Evolutionary conservation across 1,139 yeast species (phyloP).

Genomic region (Candida pseudoviswanathii): DNA sequence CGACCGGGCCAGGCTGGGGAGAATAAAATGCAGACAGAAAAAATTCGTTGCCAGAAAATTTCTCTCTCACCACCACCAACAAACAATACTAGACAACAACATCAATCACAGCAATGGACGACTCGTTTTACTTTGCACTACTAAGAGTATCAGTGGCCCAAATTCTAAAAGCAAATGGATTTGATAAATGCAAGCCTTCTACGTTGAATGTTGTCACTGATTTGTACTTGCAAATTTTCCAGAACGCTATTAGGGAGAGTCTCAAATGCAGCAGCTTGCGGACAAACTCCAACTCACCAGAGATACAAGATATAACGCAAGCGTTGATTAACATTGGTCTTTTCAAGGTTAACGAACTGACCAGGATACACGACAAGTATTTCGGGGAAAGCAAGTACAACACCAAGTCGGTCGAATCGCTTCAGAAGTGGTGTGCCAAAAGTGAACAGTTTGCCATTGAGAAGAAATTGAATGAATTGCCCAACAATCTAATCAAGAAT

Average conservation of each 20-base stretch:
- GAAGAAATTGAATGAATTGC: slow-evolving; percentile 34
- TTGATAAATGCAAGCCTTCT: slow-evolving; percentile 67
- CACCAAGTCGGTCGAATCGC: slow-evolving; percentile 42
- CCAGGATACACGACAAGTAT: slow-evolving; percentile 20
- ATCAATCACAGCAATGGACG: slow-evolving; percentile 24
- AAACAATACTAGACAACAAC: neutral
- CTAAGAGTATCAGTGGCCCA: slow-evolving; percentile 68
- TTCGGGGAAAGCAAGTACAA: slow-evolving; percentile 26
- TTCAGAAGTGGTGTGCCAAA: slow-evolving; percentile 34
- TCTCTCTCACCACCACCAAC: neutral
- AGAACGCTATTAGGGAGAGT: slow-evolving; percentile 46
- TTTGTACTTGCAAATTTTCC: slow-evolving; percentile 56
- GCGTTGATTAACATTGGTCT: slow-evolving; percentile 60
- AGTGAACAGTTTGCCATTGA: slow-evolving; percentile 30
- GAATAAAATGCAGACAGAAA: too few species aligned
- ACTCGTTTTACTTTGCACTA: slow-evolving; percentile 56
- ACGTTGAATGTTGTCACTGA: slow-evolving; percentile 67
- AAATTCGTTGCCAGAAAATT: too few species aligned
- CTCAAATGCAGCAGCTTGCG: slow-evolving; percentile 23
- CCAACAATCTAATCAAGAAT: slow-evolving; percentile 30
- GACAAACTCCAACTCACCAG: slow-evolving; percentile 28
- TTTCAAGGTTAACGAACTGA: slow-evolving; percentile 40
- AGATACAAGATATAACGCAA: slow-evolving; percentile 59
- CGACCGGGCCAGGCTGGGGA: too few species aligned
- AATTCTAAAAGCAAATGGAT: slow-evolving; percentile 68